Base-by-base conservation (phyloP, 768 basidiomycete genomes). In the Mycena kentingensis region DNA sequence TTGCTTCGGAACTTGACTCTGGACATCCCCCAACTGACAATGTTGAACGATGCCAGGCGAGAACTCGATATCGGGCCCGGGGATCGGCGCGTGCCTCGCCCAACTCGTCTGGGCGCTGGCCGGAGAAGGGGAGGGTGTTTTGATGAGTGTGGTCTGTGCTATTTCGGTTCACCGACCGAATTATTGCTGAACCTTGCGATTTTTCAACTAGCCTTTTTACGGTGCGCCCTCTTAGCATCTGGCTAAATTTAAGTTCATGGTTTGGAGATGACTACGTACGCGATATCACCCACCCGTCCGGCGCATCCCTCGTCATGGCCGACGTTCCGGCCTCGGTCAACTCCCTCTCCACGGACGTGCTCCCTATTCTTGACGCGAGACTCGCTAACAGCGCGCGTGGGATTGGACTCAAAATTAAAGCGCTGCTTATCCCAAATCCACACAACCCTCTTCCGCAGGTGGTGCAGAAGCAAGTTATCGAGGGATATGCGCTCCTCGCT, bases 391-490 rank as follows among this genome's bases (percentile, higher is more conserved):
- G 51, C 35, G 41, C 55, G 10, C 47, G 48, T 7, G 25, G 41
- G 26, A 42, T 50, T 10, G 64, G 63, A 10, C 55, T 49, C 6
- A 51, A 44, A 15, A 56, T 68, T 46, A 55, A 59, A 25, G 67
- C 62, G 1, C 56, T 68, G n/a, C 41, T 69, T 6, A 49, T 69
- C 2, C 62, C 60, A 27, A 69, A 69, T 46, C 68, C 68, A 8
- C 68, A 69, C 55, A 69, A 69, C 36, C 68, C 67, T 3, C 55
- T 64, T 16, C 64, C 64, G 4, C 52, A 60, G n/a, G 51, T 52
- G 12, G 61, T 67, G 26, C 49, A 60, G 1, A 10, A 16, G 19
- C 61, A 65, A 1, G 57, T 63, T 15, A 48, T 69, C 24, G 34
- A 55, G 25, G 67, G 46, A 4, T 69, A 58, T 32, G 57, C 57